phyloP scores from a whole-genome alignment of 169 alveolate genomes.

The Prorocentrum cordatum region DNA sequence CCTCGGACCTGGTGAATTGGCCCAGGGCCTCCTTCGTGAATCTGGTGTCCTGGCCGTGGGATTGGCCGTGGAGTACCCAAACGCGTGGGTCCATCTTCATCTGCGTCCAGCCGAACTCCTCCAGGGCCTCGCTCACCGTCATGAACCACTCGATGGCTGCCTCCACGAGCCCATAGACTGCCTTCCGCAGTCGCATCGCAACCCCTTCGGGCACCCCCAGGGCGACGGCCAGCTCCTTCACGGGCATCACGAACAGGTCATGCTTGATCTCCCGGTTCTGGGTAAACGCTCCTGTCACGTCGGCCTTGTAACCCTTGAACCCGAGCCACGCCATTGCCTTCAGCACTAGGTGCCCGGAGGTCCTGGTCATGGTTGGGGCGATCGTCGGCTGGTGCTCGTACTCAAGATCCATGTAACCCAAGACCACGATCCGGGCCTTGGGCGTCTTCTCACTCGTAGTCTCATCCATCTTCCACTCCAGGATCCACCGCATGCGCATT shows the following conservation, averaged over 20 bases:
- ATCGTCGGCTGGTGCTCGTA: background rate
- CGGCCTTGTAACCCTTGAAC: background rate
- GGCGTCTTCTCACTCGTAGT: background rate
- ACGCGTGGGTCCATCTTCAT: background rate
- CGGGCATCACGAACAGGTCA: background rate
- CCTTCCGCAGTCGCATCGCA: background rate
- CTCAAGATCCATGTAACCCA: background rate
- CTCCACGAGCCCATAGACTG: background rate
- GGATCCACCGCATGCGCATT: slow-evolving; percentile 26
- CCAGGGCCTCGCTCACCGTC: background rate
- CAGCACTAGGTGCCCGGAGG: background rate
- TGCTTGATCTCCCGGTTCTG: background rate
- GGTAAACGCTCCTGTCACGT: background rate
- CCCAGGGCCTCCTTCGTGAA: no score
- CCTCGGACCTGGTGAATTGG: no score
- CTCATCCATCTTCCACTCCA: slow-evolving; percentile 1
- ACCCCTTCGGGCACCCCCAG: background rate
- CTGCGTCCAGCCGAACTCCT: background rate
- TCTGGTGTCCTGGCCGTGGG: no score
- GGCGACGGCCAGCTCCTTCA: background rate
- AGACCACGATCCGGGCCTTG: background rate
- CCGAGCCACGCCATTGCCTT: background rate
- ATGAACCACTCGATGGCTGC: slow-evolving; percentile 8
- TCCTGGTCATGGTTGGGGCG: background rate
- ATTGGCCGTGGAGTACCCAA: background rate